These are phyloP conservation scores for Metschnikowia anglica DNA, from an alignment of 805 yeast genomes.

Conservation along the genomic window DNA sequence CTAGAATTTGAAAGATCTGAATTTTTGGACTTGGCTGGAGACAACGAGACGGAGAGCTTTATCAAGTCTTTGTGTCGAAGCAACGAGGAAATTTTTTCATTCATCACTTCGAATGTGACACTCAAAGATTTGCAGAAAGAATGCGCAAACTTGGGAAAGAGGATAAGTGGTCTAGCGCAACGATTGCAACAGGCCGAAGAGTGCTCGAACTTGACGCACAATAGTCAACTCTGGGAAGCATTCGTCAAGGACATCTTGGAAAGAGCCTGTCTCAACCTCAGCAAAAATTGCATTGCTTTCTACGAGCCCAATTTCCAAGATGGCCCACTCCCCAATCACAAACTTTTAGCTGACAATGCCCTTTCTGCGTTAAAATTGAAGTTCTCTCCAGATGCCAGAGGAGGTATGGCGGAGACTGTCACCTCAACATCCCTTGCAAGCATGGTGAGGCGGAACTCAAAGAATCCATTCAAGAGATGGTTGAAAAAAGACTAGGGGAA, in stretches of 20 bases:
- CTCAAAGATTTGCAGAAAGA: slow-evolving; percentile 44
- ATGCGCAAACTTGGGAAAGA: slow-evolving; percentile 33
- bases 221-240: slow-evolving; percentile 33
- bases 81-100: slow-evolving; percentile 34
- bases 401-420: slow-evolving; percentile 21
- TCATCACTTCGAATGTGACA: slow-evolving; percentile 43
- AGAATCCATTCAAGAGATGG: slow-evolving; percentile 45
- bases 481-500: slow-evolving; percentile 23
- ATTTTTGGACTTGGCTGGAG: slow-evolving; percentile 33
- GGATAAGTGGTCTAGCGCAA: slow-evolving; percentile 30
- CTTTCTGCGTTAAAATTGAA: slow-evolving; percentile 32
- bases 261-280: slow-evolving; percentile 32
- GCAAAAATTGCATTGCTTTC: slow-evolving; percentile 32
- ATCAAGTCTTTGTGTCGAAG: slow-evolving; percentile 41
- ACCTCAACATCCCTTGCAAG: slow-evolving; percentile 28
- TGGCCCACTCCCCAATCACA: slow-evolving; percentile 24
- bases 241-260: slow-evolving; percentile 33
- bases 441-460: slow-evolving; percentile 24
- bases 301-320: slow-evolving; percentile 28
- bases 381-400: slow-evolving; percentile 25
- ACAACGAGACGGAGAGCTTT: slow-evolving; percentile 56
- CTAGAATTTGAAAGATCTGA: slow-evolving; percentile 53
- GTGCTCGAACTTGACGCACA: slow-evolving; percentile 29
- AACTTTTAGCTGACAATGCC: slow-evolving; percentile 34
- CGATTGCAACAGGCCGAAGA: slow-evolving; percentile 34